Base-by-base conservation (phyloP, 1,139 yeast genomes). In the Yamadazyma jaroonii region DNA sequence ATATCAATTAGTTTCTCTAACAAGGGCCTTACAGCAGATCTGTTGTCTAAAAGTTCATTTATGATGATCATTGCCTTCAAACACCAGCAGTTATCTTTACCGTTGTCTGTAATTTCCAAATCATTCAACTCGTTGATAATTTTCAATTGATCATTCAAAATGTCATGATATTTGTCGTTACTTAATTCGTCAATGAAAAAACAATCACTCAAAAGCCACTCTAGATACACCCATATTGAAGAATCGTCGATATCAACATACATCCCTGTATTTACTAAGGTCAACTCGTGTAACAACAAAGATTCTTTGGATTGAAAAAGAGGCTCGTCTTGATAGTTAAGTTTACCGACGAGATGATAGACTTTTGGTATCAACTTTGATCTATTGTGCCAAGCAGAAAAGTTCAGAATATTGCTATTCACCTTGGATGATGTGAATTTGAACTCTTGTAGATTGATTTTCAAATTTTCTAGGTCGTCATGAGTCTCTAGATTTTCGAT, bases 381-480 rank as follows among this genome's bases (percentile, higher is more conserved):
- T 44, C 98, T 69, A 56, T 88, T 87, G 60, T 92, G 97, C 96
- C 97, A 90, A 9, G 98, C 97, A 2, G 96, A 86, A 54, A 84
- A 92, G 57, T 92, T 94, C 36, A 96, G 86, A 40, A 90, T 87
- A 59, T 92, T 86, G 40, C 72, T 74, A 49, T 84, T 85, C 52
- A 90, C 87, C 63, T 84, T 85, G 38, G 67, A 58, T 0, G 92
- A 84, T 3, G 97, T 88, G 61, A 79, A 92, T 15, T 74, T 74
- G 49, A 87, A 81, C 59, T 94, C 98, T 5, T 63, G 54, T 31
- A 61, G 41, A 40, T 59, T 54, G 10, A 69, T 51, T 38, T 59
- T 41, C n/a, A 37, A 17, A 11, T 25, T 29, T 12, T 34, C 25
- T 9, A n/a, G 22, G 7, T 11, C 14, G 4, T 39, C 32, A 11